Percentiles rank a stretch among this genome's conserved stretches.
These are phyloP conservation scores for Metarhizium album DNA, from an alignment of 2,329 filamentous ascomycete species.

Conservation along the genomic window DNA sequence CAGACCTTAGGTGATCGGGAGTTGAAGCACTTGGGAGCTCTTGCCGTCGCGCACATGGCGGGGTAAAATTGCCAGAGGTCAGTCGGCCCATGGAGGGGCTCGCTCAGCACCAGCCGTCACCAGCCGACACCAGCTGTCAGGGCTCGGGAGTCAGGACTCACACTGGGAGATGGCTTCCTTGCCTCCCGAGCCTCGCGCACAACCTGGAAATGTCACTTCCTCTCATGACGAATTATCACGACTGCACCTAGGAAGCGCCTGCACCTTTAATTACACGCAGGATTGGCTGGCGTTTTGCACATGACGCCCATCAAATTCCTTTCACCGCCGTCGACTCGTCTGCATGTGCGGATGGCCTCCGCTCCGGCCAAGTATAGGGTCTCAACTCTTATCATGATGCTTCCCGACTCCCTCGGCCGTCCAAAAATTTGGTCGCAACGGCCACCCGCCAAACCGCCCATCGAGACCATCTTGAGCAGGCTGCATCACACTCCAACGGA, in stretches of 20 bases:
- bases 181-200: conserved; percentile 1
- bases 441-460: neutral
- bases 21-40: neutral
- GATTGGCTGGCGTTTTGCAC: too few relatives aligned
- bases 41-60: conserved; percentile 18
- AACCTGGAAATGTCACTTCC: too few relatives aligned
- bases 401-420: neutral
- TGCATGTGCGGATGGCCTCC: neutral
- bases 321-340: neutral
- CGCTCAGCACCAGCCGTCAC: conserved; percentile 4
- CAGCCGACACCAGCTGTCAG: neutral
- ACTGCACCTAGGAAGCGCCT: too few relatives aligned
- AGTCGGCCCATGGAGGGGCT: neutral
- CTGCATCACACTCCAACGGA: neutral
- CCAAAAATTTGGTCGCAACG: neutral
- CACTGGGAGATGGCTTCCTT: too few relatives aligned
- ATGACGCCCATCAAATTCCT: too few relatives aligned
- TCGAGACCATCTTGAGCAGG: neutral
- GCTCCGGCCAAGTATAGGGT: neutral
- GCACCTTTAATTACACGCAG: too few relatives aligned
- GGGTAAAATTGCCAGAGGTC: conserved; percentile 19
- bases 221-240: too few relatives aligned
- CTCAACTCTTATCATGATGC: neutral
- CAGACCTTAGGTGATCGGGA: conserved; percentile 11
- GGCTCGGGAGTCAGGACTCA: too few relatives aligned